phyloP scores from a whole-genome alignment of 805 yeast species.

The Alloascoidea africana region DNA sequence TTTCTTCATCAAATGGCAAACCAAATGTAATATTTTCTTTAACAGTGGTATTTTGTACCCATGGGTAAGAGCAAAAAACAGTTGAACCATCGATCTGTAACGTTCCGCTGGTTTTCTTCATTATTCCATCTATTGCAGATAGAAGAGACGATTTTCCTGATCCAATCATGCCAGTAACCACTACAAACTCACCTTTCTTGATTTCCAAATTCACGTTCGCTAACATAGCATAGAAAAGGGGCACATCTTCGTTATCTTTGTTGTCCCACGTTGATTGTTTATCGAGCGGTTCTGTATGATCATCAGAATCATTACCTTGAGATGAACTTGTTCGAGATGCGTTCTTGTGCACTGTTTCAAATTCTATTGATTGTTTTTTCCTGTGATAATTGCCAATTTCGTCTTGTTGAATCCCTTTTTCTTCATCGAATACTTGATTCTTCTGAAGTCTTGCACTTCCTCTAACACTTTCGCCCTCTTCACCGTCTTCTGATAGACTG shows the following conservation, averaged over 20 bases:
- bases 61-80: constrained; percentile 40
- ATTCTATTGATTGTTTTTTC: not conserved
- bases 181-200: constrained; percentile 44
- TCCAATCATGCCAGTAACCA: constrained; percentile 58
- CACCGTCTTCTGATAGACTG: constrained; percentile 13
- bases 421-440: not conserved
- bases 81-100: constrained; percentile 33
- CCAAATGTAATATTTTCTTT: constrained; percentile 67
- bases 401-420: not conserved
- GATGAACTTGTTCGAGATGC: not conserved
- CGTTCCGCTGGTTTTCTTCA: constrained; percentile 35
- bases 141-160: constrained; percentile 57
- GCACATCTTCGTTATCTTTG: constrained; percentile 5
- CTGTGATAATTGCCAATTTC: too few species aligned
- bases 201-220: constrained; percentile 31
- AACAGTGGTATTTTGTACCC: constrained; percentile 63
- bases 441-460: not conserved
- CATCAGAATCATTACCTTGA: too few species aligned
- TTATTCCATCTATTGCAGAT: constrained; percentile 48
- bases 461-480: constrained; percentile 1
- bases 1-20: constrained; percentile 28
- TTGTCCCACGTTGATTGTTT: too few species aligned
- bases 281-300: too few species aligned
- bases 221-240: constrained; percentile 25
- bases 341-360: constrained; percentile 6